phyloP scores from a whole-genome alignment of 495 filamentous ascomycete species.

The Penicillium ucsense region DNA sequence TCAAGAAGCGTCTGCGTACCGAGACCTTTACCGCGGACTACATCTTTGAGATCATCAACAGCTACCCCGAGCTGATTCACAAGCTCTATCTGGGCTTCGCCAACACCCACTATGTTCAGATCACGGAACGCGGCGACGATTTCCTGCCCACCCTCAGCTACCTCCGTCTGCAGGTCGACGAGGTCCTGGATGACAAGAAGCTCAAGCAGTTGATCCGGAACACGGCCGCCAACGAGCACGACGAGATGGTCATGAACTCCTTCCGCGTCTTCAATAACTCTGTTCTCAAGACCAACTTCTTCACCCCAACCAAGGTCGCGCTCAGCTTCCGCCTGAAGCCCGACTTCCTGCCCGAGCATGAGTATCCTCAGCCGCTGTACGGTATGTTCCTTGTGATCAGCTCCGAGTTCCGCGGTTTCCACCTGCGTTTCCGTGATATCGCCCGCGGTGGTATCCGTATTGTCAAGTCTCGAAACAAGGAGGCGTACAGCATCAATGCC shows the following conservation, averaged over 20 bases:
- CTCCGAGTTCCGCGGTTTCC: slow-evolving; percentile 93
- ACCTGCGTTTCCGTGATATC: slow-evolving; percentile 95
- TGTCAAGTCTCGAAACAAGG: slow-evolving; percentile 90
- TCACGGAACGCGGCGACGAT: slow-evolving; percentile 62
- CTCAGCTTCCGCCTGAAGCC: slow-evolving; percentile 93
- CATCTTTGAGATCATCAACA: slow-evolving; percentile 91
- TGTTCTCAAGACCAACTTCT: slow-evolving; percentile 97
- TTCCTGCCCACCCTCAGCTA: slow-evolving; percentile 76
- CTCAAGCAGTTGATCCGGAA: slow-evolving; percentile 75
- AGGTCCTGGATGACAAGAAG: slow-evolving; percentile 66
- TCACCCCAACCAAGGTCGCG: slow-evolving; percentile 96
- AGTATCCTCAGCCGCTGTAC: slow-evolving; percentile 89
- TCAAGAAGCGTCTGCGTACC: slow-evolving; percentile 88
- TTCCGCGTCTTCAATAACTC: slow-evolving; percentile 89
- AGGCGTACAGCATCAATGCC: slow-evolving; percentile 93
- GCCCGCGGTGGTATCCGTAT: slow-evolving; percentile 96
- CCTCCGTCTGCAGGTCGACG: slow-evolving; percentile 59
- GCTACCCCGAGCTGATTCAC: slow-evolving; percentile 80
- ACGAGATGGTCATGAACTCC: slow-evolving; percentile 96
- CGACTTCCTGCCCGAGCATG: slow-evolving; percentile 74
- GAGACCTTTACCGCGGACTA: slow-evolving; percentile 98
- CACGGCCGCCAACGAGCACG: slow-evolving; percentile 82
- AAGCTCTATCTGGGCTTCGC: slow-evolving; percentile 88
- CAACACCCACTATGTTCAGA: slow-evolving; percentile 80
- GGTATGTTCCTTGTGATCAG: slow-evolving; percentile 98